Conservation (phyloP, 805 yeast genomes). For the Torulaspora maleeae region DNA sequence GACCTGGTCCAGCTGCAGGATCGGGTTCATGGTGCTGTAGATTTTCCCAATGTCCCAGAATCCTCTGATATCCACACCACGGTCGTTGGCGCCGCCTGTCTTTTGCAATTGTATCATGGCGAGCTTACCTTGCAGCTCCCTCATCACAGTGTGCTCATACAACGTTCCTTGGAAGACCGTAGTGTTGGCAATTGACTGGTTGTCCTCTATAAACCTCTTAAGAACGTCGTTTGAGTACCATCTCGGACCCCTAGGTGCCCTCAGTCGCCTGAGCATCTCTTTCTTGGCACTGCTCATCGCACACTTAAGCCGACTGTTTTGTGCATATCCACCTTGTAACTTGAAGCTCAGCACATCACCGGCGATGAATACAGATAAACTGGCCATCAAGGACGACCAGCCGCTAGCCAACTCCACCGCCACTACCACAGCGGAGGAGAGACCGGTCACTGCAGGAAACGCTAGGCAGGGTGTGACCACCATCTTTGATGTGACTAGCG, state of each 20-base stretch:
- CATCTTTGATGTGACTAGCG: slow-evolving; percentile 29
- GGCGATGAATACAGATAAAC: slow-evolving; percentile 11
- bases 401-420: slow-evolving; percentile 9
- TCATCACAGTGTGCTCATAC: slow-evolving; percentile 33
- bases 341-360: background rate
- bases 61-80: slow-evolving; percentile 34
- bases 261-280: background rate
- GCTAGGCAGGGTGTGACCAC: slow-evolving; percentile 15
- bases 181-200: slow-evolving; percentile 22
- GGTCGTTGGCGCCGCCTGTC: slow-evolving; percentile 35
- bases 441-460: background rate
- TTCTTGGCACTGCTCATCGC: background rate
- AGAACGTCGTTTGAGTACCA: slow-evolving; percentile 18
- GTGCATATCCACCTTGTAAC: background rate
- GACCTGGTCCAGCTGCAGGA: slow-evolving; percentile 6
- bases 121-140: slow-evolving; percentile 30
- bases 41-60: slow-evolving; percentile 24
- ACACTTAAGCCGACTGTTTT: background rate
- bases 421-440: slow-evolving; percentile 1
- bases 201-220: slow-evolving; percentile 19
- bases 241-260: slow-evolving; percentile 1
- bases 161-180: slow-evolving; percentile 35
- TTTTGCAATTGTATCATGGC: slow-evolving; percentile 21
- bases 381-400: slow-evolving; percentile 7
- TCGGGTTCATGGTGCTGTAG: slow-evolving; percentile 9